Base-by-base conservation (phyloP, 768 basidiomycete genomes). In the Russula ochroleuca region DNA sequence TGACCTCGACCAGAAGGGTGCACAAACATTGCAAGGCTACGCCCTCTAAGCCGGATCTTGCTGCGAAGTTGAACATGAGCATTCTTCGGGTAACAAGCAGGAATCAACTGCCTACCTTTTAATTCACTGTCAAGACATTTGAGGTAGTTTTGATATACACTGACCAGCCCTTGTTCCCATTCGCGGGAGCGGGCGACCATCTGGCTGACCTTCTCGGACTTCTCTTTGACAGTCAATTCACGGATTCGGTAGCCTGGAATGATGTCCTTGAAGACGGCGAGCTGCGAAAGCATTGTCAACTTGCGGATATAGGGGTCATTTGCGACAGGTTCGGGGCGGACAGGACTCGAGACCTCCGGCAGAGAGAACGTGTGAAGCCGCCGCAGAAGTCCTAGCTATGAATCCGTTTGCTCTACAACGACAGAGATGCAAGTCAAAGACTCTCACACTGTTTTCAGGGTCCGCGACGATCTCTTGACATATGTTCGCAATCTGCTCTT, bases 191-290 rank as follows among this genome's bases (percentile, higher is more conserved):
- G 83, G 19, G 87, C 81, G 9, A 99, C 94, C 78, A 92, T 86
- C 75, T 98, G 96, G 73, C 92, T 85, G 68, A 97, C 93, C 76
- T 96, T 97, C 74, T 94, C 93, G 4, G 85, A 78, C 74, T 90
- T 92, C 75, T 99, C 97, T 68, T 84, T 83, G 56, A 94, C 96
- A 8, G 93, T 94, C 49, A 98, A 79, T 19, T 86, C 76, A 58
- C 97, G 92, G 73, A 99, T 96, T 64, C 94, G 88, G 75, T 98
- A 99, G 3, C 93, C 93, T 28, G 97, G 97, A 47, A 98, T 86
- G 66, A 98, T 84, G 74, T 99, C 97, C 72, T 93, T 94, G 81
- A 92, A 97, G 13, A 98, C 92, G 31, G 94, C 90, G 35, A 98
- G 79, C 70, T 96, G 88, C 14, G 94, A 96, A 45, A 98, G 78